Conservation (phyloP, 768 basidiomycete species). For the Termitomyces sp. region DNA sequence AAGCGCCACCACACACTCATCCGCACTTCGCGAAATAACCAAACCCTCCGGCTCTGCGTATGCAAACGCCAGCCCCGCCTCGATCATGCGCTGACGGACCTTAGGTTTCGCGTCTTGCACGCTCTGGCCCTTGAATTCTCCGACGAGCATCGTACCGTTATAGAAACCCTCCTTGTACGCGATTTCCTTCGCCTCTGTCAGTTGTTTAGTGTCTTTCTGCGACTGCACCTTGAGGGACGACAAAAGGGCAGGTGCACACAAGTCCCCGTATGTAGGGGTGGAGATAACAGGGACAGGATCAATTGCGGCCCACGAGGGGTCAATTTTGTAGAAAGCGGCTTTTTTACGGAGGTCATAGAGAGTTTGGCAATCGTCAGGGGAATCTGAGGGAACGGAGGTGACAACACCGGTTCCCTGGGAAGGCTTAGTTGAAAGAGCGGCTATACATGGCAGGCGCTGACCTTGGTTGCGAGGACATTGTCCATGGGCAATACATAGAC, state of each 20-base stretch:
- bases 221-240: slow-evolving; percentile 92
- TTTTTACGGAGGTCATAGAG: slow-evolving; percentile 92
- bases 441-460: slow-evolving; percentile 15
- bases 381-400: slow-evolving; percentile 96
- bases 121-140: slow-evolving; percentile 82
- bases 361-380: slow-evolving; percentile 93
- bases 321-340: slow-evolving; percentile 92
- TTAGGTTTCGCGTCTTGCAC: slow-evolving; percentile 92
- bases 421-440: neutral
- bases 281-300: slow-evolving; percentile 85
- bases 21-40: slow-evolving; percentile 66
- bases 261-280: slow-evolving; percentile 89
- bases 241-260: slow-evolving; percentile 80
- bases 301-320: slow-evolving; percentile 79
- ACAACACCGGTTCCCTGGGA: slow-evolving; percentile 92
- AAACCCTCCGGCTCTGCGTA: slow-evolving; percentile 92
- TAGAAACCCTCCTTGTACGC: slow-evolving; percentile 99
- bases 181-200: slow-evolving; percentile 95
- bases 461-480: slow-evolving; percentile 92
- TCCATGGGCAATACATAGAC: slow-evolving; percentile 99
- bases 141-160: slow-evolving; percentile 84
- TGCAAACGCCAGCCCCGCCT: slow-evolving; percentile 69
- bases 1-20: slow-evolving; percentile 96
- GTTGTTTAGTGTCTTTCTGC: slow-evolving; percentile 88
- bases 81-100: slow-evolving; percentile 82